phyloP scores from a whole-genome alignment of 441 rosid genomes.

The Populus hybrid region DNA sequence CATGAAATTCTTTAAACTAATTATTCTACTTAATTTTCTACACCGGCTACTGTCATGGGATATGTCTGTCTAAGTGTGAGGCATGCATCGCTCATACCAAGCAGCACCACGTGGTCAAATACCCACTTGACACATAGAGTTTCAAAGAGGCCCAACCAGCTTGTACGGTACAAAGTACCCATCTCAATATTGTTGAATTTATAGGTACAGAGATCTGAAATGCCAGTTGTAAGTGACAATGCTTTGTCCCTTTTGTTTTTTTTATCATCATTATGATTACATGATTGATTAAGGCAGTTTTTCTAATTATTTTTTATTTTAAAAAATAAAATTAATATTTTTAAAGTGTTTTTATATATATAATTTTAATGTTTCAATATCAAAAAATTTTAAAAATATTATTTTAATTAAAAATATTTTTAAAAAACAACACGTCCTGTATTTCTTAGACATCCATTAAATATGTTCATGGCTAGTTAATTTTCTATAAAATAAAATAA shows the following conservation, averaged over 20 bases:
- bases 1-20: too few species aligned
- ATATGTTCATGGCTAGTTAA: too few species aligned
- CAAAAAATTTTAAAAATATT: too few species aligned
- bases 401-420: too few species aligned
- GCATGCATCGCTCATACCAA: neutral
- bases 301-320: too few species aligned
- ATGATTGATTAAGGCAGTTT: neutral
- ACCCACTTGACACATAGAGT: conserved; percentile 6
- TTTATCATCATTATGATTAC: neutral
- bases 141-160: neutral
- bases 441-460: too few species aligned
- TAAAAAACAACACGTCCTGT: too few species aligned
- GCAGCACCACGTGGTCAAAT: conserved; percentile 20
- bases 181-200: neutral
- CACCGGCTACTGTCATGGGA: conserved; percentile 10
- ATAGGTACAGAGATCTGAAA: conserved; percentile 28
- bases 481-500: neutral
- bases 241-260: conserved; percentile 8
- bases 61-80: conserved; percentile 6
- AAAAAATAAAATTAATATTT: too few species aligned
- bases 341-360: too few species aligned
- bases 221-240: conserved; percentile 38
- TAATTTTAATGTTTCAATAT: too few species aligned
- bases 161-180: conserved; percentile 44
- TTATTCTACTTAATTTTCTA: neutral